phyloP scores from a whole-genome alignment of 805 yeast species.

The Saturnispora dispora region DNA sequence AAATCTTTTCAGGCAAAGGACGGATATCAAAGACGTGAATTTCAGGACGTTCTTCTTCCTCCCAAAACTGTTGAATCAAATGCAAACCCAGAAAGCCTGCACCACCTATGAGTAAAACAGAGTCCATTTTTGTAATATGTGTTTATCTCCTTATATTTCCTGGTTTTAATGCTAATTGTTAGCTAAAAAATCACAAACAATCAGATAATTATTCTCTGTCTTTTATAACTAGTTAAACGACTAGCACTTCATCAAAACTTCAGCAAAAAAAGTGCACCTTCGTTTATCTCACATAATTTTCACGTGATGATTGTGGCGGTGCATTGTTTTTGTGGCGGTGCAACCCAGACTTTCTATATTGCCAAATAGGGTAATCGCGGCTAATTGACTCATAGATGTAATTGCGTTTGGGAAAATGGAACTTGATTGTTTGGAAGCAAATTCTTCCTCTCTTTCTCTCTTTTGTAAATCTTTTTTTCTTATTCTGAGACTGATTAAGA shows the following conservation, averaged over 20 bases:
- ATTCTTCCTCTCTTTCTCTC: background rate
- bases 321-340: background rate
- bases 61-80: slow-evolving; percentile 74
- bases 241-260: background rate
- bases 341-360: background rate
- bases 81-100: slow-evolving; percentile 92
- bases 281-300: background rate
- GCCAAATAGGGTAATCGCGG: background rate
- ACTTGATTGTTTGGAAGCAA: background rate
- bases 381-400: background rate
- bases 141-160: background rate
- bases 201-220: background rate
- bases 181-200: background rate
- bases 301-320: background rate
- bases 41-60: slow-evolving; percentile 52
- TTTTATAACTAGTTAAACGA: background rate
- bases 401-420: background rate
- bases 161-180: background rate
- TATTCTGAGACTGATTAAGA: background rate
- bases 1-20: slow-evolving; percentile 65
- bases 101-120: slow-evolving; percentile 89
- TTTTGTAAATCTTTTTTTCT: background rate
- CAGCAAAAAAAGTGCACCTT: background rate
- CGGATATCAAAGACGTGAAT: slow-evolving; percentile 89
- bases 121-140: slow-evolving; percentile 24